Base-by-base conservation (phyloP, 768 basidiomycete species). In the Boletus rufocinnamomeus region DNA sequence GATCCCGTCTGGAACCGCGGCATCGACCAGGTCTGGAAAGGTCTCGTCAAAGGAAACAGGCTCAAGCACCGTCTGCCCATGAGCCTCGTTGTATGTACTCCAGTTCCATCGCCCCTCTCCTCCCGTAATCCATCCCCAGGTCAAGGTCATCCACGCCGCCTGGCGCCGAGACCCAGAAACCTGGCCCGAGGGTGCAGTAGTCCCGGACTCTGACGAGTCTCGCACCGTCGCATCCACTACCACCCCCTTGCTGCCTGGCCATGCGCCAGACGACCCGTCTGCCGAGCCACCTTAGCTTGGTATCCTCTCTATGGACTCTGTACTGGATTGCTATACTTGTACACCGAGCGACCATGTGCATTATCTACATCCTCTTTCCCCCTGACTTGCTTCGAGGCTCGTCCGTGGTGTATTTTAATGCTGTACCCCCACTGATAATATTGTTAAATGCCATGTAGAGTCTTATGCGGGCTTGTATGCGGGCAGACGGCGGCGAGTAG, bases 81-180 rank as follows among this genome's bases (percentile, higher is more conserved):
- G 75, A 65, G 62, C 51, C 68, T 85, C 52, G 80, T 89, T 44
- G 89, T 91, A 73, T 62, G 88, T 79, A 1, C 44, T 35, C 50
- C 21, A 11, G 4, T 50, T 46, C 44, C 27, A 25, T 35, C 16
- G 8, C 35, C 19, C 37, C 19, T 23, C 51, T 44, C 34, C 47
- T 44, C 47, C 52, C 53, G 34, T 46, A 54, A 63, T 40, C 41
- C 56, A 41, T 52, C 51, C 56, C 55, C 72, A 93, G 90, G 81
- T 91, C 66, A 87, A 87, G 66, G 79, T 93, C 58, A 72, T 91
- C 46, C 82, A 89, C 64, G 82, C 86, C 35, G 85, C 86, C 37
- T 93, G 91, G 91, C 71, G 88, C 47, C 83, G 83, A 51, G 89
- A 93, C 59, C 72, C 72, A 50, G 78, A 83, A 50, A 90, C 87